Base-by-base conservation (phyloP, 1,139 yeast species). In the Saccharomyces hybrid region DNA sequence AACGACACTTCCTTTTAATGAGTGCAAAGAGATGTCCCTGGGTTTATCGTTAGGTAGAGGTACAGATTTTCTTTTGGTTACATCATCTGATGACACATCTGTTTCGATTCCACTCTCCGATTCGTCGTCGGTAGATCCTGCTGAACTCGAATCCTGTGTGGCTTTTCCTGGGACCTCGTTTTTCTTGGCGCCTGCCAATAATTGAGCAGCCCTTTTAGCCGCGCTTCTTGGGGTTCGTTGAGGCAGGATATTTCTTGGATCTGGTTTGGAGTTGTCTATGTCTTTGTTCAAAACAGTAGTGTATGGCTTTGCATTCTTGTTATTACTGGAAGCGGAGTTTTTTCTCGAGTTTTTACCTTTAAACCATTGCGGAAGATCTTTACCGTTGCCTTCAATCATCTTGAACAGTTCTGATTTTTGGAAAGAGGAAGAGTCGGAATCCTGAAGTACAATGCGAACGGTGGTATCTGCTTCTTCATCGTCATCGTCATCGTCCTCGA, bases 251-350 rank as follows among this genome's bases (percentile, higher is more conserved):
- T 66, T 66, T 54, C 69, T 63, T 9, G 67, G 64, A 54, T 65
- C 69, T 28, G 70, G 69, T 42, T 64, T 63, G 0, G 71, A 63
- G 49, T 66, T 66, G 52, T 68, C 72, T 21, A 71, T 61, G 48
- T 68, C 69, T 49, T 65, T 70, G 50, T 62, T 61, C 19, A 71
- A 58, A n/a, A 70, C 69, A 1, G 73, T 67, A 1, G 72, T 66
- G 46, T 71, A 63, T 34, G 69, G 71, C 44, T 67, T 72, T 49
- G 16, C 54, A 32, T 4, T 38, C 27, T 21, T 46, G 52, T 14
- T 21, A 46, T n/a, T 54, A 48, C 57, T 55, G 53, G 48, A 27
- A 4, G 19, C n/a, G 11, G 16, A 44, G 7, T n/a, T 16, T 44
- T 16, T 47, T 21, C 29, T 47, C 32, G 29, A 28, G 4, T 50